Evolutionary conservation across 768 basidiomycete genomes (phyloP).

Genomic region (Suillus brevipes): DNA sequence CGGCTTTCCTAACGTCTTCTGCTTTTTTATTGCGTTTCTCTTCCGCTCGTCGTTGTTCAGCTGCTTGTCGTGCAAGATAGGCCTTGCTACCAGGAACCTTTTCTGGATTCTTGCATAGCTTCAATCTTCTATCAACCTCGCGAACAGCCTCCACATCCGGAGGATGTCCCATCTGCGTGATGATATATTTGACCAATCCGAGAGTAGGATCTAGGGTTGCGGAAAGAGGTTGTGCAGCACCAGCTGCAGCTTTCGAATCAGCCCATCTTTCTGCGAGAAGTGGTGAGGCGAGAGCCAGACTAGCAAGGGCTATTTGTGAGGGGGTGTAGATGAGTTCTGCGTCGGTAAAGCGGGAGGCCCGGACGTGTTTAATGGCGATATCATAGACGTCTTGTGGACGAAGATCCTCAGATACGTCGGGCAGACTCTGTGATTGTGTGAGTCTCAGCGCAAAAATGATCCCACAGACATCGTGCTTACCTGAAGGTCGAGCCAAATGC

Average conservation of each 20-base stretch:
- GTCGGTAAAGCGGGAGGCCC: slow-evolving; percentile 85
- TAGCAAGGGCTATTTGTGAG: slow-evolving; percentile 88
- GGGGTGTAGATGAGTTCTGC: slow-evolving; percentile 90
- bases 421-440: slow-evolving; percentile 49
- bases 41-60: slow-evolving; percentile 67
- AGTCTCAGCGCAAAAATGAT: slow-evolving; percentile 11
- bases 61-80: slow-evolving; percentile 69
- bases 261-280: slow-evolving; percentile 64
- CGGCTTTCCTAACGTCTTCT: slow-evolving; percentile 42
- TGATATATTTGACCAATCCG: slow-evolving; percentile 52
- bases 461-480: slow-evolving; percentile 38
- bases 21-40: slow-evolving; percentile 70
- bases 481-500: slow-evolving; percentile 86
- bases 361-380: slow-evolving; percentile 62
- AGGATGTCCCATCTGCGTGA: slow-evolving; percentile 52
- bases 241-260: slow-evolving; percentile 36
- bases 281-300: slow-evolving; percentile 65
- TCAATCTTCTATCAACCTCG: slow-evolving; percentile 84
- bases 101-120: slow-evolving; percentile 92
- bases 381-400: slow-evolving; percentile 60
- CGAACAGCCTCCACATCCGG: slow-evolving; percentile 85
- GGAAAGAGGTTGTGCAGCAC: slow-evolving; percentile 13
- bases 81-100: slow-evolving; percentile 90
- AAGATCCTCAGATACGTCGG: slow-evolving; percentile 48
- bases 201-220: slow-evolving; percentile 34